Evolutionary conservation across 129 eudicot genomes (phyloP), one percentile per base, ranked within the genome.

Genomic region (Arctium lappa): DNA sequence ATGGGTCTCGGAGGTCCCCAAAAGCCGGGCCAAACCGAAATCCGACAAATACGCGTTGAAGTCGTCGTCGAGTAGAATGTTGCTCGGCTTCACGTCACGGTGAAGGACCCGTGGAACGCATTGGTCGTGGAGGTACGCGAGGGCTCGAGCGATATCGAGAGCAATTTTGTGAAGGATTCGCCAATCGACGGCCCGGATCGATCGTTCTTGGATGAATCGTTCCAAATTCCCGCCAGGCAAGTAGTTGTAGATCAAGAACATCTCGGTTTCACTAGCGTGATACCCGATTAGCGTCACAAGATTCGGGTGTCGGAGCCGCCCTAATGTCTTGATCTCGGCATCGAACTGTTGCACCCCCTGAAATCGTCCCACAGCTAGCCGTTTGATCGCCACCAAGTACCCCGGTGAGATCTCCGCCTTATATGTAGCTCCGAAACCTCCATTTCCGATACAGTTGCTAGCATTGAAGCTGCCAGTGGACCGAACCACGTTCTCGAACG

Each of bases 71-170:
- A 94, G 81, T 72, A 94, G 70, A 44, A 94, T 94, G 48, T 94
- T 94, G 80, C 98, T 94, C 0, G 98, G 97, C 77, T 94, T 94
- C 77, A 94, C 98, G 73, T 94, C 98, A 12, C 98, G 91, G 66
- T 94, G 98, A 27, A 94, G 92, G 3, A 94, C 98, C 75, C 98
- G 94, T 2, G 98, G 98, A 9, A 91, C 97, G 37, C 98, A 94
- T 69, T 91, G 96, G 62, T 94, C 98, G 74, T 94, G 98, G 30
- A 94, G 91, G 81, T 94, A 94, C 2, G 97, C 96, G 2, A 94
- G 92, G 0, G 98, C 98, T 15, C 93, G 91, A 0, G 98, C 91
- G 8, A 94, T 82, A 77, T 94, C 98, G 40, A 94, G 74, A 9
- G 98, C 98, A 34, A 94, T 94, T 70, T 94, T 94, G 81, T 94